Base-by-base conservation (phyloP, 768 basidiomycete genomes). In the Candolleomyces efflorescens region DNA sequence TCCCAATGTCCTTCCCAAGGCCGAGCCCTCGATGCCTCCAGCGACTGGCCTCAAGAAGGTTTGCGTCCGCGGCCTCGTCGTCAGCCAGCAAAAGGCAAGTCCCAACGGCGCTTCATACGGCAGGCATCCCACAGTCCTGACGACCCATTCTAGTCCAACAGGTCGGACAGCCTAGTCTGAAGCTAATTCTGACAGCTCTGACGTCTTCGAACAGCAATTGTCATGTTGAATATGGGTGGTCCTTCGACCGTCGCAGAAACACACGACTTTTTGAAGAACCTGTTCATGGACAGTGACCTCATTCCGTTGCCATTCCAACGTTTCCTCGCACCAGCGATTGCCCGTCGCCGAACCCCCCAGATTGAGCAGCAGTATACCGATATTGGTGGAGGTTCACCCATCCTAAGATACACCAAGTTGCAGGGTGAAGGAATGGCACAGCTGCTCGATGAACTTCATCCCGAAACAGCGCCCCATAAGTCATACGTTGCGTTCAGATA, bases 141-240 rank as follows among this genome's bases (percentile, higher is more conserved):
- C 58, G 7, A 52, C 58, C 53, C 23, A 24, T 57, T 43, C 24
- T 62, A 87, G 85, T 69, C 85, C 85, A 60, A 87, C 85, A 82
- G 85, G 85, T 87, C 59, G 64, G 64, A 53, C 54, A 27, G 39
- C 39, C 58, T 24, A 26, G 6, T n/a, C 17, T 23, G 38, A 32
- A 26, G 45, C 9, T 38, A 38, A 46, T 45, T 38, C 36, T 62
- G 62, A 60, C 50, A 50, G 48, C 58, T 62, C 64, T 56, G 64
- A 58, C 61, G 37, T 55, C 36, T 50, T n/a, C 32, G 53, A 46
- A 32, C 49, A 80, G 96, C 90, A 38, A 82, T 98, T 61, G 94
- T 99, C 43, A 91, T 99, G 90, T 78, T 99, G 76, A 99, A 98
- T 73, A 99, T 99, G 97, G 97, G 97, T 45, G 97, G 97, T 1